Conservation (phyloP, 2,329 filamentous ascomycete genomes). For the Pseudogymnoascus sp. region DNA sequence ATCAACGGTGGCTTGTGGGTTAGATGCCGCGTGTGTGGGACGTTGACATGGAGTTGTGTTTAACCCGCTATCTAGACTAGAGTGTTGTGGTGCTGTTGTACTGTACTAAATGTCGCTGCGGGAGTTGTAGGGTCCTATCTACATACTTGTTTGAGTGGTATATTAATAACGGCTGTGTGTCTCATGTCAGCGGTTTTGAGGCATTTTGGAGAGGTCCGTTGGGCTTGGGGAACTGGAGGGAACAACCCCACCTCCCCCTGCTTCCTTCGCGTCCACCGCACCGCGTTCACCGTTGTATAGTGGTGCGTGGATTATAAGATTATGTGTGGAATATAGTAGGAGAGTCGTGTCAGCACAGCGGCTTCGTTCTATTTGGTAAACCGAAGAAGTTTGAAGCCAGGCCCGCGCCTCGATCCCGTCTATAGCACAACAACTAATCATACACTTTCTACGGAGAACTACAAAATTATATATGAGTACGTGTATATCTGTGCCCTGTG, state of each 20-base stretch:
- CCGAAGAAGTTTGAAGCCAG: not conserved
- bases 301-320: not conserved
- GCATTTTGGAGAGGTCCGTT: not conserved
- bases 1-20: not conserved
- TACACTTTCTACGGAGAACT: not conserved
- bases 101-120: not conserved
- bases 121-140: not conserved
- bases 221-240: too few species aligned
- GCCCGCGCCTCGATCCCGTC: not conserved
- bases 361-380: not conserved
- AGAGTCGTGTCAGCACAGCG: not conserved
- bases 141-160: not conserved
- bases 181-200: not conserved
- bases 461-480: not conserved
- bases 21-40: not conserved
- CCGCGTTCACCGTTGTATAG: not conserved
- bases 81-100: too few species aligned
- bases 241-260: not conserved
- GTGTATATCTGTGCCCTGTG: not conserved
- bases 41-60: not conserved
- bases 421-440: too few species aligned
- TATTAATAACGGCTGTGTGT: not conserved
- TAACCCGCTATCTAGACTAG: not conserved
- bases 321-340: not conserved
- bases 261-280: not conserved